Conservation (phyloP, 352 stramenopile genomes). For the Discostella stelligera region DNA sequence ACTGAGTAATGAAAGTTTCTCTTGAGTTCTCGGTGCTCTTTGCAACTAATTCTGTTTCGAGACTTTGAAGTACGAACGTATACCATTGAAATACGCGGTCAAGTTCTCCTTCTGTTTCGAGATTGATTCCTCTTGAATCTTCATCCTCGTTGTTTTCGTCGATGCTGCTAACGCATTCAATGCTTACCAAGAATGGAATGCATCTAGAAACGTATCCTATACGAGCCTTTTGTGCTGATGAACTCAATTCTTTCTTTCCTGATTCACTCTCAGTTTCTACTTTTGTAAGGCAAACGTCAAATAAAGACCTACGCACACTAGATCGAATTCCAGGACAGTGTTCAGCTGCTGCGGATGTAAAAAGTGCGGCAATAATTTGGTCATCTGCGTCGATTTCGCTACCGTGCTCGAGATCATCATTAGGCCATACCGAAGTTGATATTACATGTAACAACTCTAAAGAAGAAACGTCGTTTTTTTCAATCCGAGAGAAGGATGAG, state of each 20-base stretch:
- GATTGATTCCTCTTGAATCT: slow-evolving; percentile 7
- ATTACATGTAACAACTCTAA: neutral
- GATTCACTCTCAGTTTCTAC: slow-evolving; percentile 24
- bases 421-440: neutral
- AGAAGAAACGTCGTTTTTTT: slow-evolving; percentile 2
- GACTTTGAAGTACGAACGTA: slow-evolving; percentile 37
- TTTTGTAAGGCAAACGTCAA: slow-evolving; percentile 47
- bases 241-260: slow-evolving; percentile 17
- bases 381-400: slow-evolving; percentile 48
- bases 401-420: slow-evolving; percentile 4
- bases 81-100: slow-evolving; percentile 48
- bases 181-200: slow-evolving; percentile 58
- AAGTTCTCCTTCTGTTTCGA: slow-evolving; percentile 21
- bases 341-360: slow-evolving; percentile 41
- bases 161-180: slow-evolving; percentile 38
- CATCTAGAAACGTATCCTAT: slow-evolving; percentile 56
- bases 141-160: slow-evolving; percentile 31
- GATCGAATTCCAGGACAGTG: slow-evolving; percentile 32
- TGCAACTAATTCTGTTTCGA: slow-evolving; percentile 26
- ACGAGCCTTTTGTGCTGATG: slow-evolving; percentile 24
- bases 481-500: slow-evolving; percentile 15
- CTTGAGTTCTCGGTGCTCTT: slow-evolving; percentile 25
- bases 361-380: slow-evolving; percentile 34
- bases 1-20: slow-evolving; percentile 33
- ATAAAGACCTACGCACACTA: slow-evolving; percentile 32